Conservation (phyloP, 495 filamentous ascomycete genomes). For the Aspergillus coremiiformis region DNA sequence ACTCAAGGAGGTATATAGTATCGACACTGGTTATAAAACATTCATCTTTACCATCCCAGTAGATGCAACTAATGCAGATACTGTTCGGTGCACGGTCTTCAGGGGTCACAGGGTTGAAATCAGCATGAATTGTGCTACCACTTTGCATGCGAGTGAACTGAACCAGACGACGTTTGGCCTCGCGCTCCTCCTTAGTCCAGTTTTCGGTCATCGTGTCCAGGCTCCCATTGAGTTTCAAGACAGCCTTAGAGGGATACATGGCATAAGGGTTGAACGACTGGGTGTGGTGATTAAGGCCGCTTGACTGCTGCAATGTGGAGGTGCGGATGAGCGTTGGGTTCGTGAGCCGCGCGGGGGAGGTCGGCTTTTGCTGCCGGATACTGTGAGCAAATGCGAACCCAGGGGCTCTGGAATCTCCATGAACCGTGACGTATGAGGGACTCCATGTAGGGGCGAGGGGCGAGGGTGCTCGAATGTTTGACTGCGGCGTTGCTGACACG, state of each 20-base stretch:
- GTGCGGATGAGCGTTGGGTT: slow-evolving; percentile 75
- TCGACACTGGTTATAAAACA: slow-evolving; percentile 95
- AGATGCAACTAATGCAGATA: slow-evolving; percentile 84
- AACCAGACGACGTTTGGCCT: slow-evolving; percentile 71
- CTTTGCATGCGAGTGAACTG: slow-evolving; percentile 75
- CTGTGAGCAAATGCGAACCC: slow-evolving; percentile 26
- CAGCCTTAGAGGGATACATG: slow-evolving; percentile 78
- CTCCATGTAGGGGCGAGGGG: slow-evolving; percentile 41
- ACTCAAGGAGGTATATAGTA: slow-evolving; percentile 86
- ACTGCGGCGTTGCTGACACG: slow-evolving; percentile 28
- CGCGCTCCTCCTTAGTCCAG: slow-evolving; percentile 76
- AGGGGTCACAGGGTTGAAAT: slow-evolving; percentile 61
- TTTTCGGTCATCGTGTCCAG: slow-evolving; percentile 67
- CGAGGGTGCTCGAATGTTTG: slow-evolving; percentile 34
- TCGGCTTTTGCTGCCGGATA: slow-evolving; percentile 27
- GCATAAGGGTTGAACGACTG: slow-evolving; percentile 70
- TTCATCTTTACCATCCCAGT: slow-evolving; percentile 83
- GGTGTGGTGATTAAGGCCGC: slow-evolving; percentile 34
- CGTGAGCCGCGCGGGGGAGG: slow-evolving; percentile 37
- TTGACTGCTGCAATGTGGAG: slow-evolving; percentile 63
- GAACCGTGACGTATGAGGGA: slow-evolving; percentile 31
- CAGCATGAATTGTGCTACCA: slow-evolving; percentile 62
- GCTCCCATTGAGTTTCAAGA: slow-evolving; percentile 78
- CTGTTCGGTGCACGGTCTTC: slow-evolving; percentile 63
- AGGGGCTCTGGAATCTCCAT: slow-evolving; percentile 23